phyloP scores from a whole-genome alignment of 2,329 filamentous ascomycete species.

The Aspergillus jensenii region DNA sequence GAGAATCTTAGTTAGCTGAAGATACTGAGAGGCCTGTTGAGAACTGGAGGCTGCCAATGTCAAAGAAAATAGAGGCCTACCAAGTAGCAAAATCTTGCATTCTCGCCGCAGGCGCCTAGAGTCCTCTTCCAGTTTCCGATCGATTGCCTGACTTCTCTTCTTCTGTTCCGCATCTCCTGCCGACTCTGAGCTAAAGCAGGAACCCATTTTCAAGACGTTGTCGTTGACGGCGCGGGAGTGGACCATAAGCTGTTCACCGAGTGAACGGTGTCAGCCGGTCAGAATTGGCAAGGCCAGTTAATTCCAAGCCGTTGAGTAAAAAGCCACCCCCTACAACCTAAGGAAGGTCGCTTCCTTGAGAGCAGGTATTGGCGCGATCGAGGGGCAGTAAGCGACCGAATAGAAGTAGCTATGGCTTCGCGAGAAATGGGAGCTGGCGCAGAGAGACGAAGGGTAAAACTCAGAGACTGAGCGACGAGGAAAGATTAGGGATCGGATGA shows the following conservation, averaged over 20 bases:
- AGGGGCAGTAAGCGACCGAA: slow-evolving; percentile 8
- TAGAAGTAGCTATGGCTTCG: slow-evolving; percentile 12
- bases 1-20: slow-evolving; percentile 12
- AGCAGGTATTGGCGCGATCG: slow-evolving; percentile 9
- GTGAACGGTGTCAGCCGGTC: slow-evolving; percentile 27
- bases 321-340: slow-evolving; percentile 1
- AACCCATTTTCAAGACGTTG: slow-evolving; percentile 66
- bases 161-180: slow-evolving; percentile 83
- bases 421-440: slow-evolving; percentile 15
- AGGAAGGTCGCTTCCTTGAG: not conserved
- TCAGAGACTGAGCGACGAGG: slow-evolving; percentile 12
- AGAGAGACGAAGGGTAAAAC: slow-evolving; percentile 16
- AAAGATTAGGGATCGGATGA: slow-evolving; percentile 16
- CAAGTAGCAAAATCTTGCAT: slow-evolving; percentile 96
- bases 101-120: slow-evolving; percentile 88
- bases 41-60: not conserved
- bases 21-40: not conserved
- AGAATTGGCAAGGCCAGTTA: slow-evolving; percentile 20
- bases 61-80: slow-evolving; percentile 47
- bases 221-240: slow-evolving; percentile 23
- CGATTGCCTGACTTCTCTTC: slow-evolving; percentile 95
- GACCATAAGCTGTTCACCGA: slow-evolving; percentile 25
- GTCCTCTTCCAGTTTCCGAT: slow-evolving; percentile 90
- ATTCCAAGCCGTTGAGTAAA: slow-evolving; percentile 5
- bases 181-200: slow-evolving; percentile 84